phyloP scores from a whole-genome alignment of 345 rosid species.

The Heritiera fomes region DNA sequence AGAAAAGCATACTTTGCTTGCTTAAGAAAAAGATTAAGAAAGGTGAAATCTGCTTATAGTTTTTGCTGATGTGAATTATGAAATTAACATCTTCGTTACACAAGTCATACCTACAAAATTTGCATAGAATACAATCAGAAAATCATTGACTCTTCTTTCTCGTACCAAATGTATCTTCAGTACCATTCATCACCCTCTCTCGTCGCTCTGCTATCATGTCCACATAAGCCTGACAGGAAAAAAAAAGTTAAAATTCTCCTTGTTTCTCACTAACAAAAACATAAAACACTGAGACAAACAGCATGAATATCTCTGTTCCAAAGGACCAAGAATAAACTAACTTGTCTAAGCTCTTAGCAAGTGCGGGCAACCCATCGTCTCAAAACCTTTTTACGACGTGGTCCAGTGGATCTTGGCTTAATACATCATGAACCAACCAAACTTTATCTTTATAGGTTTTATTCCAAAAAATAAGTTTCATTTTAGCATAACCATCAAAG shows the following conservation, averaged over 20 bases:
- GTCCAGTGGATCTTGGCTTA: neutral
- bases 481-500: neutral
- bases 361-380: neutral
- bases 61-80: neutral
- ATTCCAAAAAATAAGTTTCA: neutral
- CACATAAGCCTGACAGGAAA: constrained; percentile 53
- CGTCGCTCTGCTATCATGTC: constrained; percentile 83
- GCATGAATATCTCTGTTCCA: neutral
- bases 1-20: neutral
- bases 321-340: neutral
- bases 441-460: neutral
- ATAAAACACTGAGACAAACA: neutral
- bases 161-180: constrained; percentile 79
- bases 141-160: constrained; percentile 44
- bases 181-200: constrained; percentile 60
- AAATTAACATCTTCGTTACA: neutral
- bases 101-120: neutral
- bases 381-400: neutral
- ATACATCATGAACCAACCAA: neutral
- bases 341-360: neutral
- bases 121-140: neutral
- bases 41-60: neutral
- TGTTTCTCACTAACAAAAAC: neutral
- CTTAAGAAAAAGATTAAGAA: neutral
- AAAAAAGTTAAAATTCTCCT: neutral